Base-by-base conservation (phyloP, 164 flowering plant genomes). In the Vitis amurensis region DNA sequence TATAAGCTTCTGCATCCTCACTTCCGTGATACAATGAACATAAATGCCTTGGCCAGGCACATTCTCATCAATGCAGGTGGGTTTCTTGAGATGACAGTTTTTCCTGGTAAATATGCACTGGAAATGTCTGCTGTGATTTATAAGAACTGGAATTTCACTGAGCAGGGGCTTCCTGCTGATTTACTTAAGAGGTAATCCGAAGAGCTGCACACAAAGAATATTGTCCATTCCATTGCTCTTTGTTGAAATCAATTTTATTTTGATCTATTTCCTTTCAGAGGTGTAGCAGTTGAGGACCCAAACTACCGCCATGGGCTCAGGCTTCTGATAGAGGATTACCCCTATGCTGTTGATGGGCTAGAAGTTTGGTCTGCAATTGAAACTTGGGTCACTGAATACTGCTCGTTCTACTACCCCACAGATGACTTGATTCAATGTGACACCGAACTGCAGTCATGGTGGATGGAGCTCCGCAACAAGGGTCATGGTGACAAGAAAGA, bases 1-100 rank as follows among this genome's bases (percentile, higher is more conserved):
- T 71, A 84, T 68, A 91, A 95, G 80, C 96, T 95, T 52, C 64
- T 95, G 78, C 86, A 86, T 29, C 98, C 99, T 12, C 98, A 95
- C 57, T 95, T 85, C 77, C 85, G 89, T 14, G 94, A 95, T 73
- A 91, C 99, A 17, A 89, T 89, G 93, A 78, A 88, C 66, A 90
- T 95, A 58, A 91, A 95, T 70, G 97, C 99, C 17, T 63, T 87
- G 61, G 97, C 91, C 58, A 76, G 98, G 37, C 97, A 91, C 51
- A 86, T 82, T 61, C 92, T 93, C 72, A 88, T 90, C 79, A 93
- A 86, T 76, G 96, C 91, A 13, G 91, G 86, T 12, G 94, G 97
- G 0, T 69, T 88, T 8, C 81, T 95, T 9, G 97, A 95, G 74
- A 66, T 1, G 6, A 91, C 98, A 0, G 97, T 93, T 49, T 95